phyloP scores from a whole-genome alignment of 768 basidiomycete species.

The Naematelia aurantialba region DNA sequence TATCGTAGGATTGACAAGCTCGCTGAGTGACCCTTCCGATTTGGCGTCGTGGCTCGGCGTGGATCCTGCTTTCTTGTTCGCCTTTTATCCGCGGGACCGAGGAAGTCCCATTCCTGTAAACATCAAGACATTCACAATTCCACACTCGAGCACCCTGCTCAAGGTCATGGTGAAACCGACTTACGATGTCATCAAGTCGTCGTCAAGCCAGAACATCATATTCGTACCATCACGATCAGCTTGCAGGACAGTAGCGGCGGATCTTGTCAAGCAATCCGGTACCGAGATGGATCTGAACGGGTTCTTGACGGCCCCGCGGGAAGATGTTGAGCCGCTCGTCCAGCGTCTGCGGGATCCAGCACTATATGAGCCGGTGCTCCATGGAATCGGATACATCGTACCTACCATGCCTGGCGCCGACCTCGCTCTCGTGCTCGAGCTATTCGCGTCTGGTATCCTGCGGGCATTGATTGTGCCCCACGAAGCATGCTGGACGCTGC shows the following conservation, averaged over 20 bases:
- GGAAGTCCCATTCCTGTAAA: slow-evolving; percentile 70
- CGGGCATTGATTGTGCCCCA: slow-evolving; percentile 76
- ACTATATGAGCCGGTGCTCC: slow-evolving; percentile 68
- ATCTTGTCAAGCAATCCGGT: slow-evolving; percentile 83
- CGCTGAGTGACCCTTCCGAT: slow-evolving; percentile 74
- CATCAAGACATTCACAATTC: slow-evolving; percentile 74
- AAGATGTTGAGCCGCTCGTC: slow-evolving; percentile 62
- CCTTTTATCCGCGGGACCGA: slow-evolving; percentile 76
- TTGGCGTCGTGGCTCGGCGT: slow-evolving; percentile 80
- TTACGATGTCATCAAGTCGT: slow-evolving; percentile 64
- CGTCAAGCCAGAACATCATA: slow-evolving; percentile 60
- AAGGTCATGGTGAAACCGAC: slow-evolving; percentile 90
- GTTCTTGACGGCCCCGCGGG: slow-evolving; percentile 51
- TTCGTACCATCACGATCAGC: slow-evolving; percentile 84
- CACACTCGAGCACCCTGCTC: slow-evolving; percentile 79
- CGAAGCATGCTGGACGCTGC: slow-evolving; percentile 84
- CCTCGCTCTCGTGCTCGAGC: slow-evolving; percentile 67
- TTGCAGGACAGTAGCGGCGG: slow-evolving; percentile 68
- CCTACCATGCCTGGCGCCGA: slow-evolving; percentile 66
- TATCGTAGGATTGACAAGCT: slow-evolving; percentile 70
- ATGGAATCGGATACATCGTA: slow-evolving; percentile 85
- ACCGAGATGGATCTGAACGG: slow-evolving; percentile 61
- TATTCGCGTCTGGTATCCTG: slow-evolving; percentile 75
- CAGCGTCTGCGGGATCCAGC: slow-evolving; percentile 61
- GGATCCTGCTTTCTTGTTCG: slow-evolving; percentile 61